Evolutionary conservation across 2,329 filamentous ascomycete genomes (phyloP), one percentile per base, ranked within the genome.

Genomic region (Ascochyta pisi): DNA sequence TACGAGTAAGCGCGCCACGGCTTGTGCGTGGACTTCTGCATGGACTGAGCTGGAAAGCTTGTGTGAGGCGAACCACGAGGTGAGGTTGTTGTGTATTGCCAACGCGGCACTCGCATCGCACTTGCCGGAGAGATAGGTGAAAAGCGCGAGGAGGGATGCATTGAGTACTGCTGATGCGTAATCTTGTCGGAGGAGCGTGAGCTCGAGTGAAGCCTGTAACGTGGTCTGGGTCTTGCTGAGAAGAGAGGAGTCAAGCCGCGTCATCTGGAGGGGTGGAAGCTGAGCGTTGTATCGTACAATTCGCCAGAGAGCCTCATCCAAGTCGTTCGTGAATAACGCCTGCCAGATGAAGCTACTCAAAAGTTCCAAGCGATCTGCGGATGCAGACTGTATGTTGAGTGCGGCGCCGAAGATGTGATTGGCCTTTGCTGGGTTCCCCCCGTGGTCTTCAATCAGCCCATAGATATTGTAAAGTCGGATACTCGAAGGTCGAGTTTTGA

Each of bases 381-480:
- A 91, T 73, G 1, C 63, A n/a, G 69, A 68, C 50, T 77, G 80
- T 81, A 87, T 84, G 3, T 79, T 79, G n/a, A 91, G 78, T 1
- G 91, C 88, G 1, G 89, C 88, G 1, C 81, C 73, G 65, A 94
- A 84, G 0, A 95, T 86, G 47, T 85, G 86, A 22, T 81, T 77
- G 4, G 89, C 87, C 42, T 85, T 78, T 0, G 84, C 80, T 1
- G 70, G 63, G 23, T 89, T 87, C 0, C 82, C 84, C 27, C 82
- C 82, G 1, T 79, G 78, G 62, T 77, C 81, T 73, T 96, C 91
- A 3, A 92, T 85, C 13, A 91, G 76, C 0, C 89, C 91, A 68
- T 94, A 96, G 0, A 87, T 86, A 63, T 92, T 89, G 75, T 96
- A 97, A 0, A 97, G 78, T 13, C 81, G 78, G 3, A 90, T 72